Conservation (phyloP, 2,329 filamentous ascomycete genomes). For the Epichloe bromicola region DNA sequence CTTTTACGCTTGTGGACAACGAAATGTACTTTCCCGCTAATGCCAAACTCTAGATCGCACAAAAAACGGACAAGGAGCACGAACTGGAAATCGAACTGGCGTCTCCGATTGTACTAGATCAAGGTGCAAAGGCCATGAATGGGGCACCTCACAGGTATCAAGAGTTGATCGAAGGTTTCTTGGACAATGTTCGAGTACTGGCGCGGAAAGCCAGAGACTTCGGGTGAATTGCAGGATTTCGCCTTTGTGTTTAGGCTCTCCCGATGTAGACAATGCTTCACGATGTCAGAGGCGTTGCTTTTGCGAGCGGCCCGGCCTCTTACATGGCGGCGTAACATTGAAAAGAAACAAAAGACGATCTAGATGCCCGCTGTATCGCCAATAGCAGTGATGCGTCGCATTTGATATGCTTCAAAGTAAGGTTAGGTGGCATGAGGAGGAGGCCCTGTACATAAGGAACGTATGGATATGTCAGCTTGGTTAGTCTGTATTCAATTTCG, state of each 20-base stretch:
- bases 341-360: not conserved
- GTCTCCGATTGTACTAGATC: conserved; percentile 48
- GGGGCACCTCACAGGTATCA: conserved; percentile 47
- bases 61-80: conserved; percentile 50
- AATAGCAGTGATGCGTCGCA: not conserved
- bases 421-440: not conserved
- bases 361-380: not conserved
- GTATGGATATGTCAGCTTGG: not conserved
- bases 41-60: conserved; percentile 19
- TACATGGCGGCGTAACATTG: not conserved
- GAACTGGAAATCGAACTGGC: conserved; percentile 71
- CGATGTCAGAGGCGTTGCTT: not conserved
- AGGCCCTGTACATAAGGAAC: not conserved
- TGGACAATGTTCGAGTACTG: conserved; percentile 58
- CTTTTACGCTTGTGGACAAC: not conserved
- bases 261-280: not conserved
- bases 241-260: not conserved
- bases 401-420: not conserved
- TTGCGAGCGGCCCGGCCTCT: not conserved
- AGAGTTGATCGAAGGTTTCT: conserved; percentile 56
- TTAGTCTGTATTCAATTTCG: not conserved
- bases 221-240: not conserved
- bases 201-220: conserved; percentile 30
- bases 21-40: not conserved
- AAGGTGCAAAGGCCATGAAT: conserved; percentile 43